Evolutionary conservation across 768 basidiomycete species (phyloP), one percentile per base, ranked within the genome.

Genomic region (Lactarius pseudohatsudake): DNA sequence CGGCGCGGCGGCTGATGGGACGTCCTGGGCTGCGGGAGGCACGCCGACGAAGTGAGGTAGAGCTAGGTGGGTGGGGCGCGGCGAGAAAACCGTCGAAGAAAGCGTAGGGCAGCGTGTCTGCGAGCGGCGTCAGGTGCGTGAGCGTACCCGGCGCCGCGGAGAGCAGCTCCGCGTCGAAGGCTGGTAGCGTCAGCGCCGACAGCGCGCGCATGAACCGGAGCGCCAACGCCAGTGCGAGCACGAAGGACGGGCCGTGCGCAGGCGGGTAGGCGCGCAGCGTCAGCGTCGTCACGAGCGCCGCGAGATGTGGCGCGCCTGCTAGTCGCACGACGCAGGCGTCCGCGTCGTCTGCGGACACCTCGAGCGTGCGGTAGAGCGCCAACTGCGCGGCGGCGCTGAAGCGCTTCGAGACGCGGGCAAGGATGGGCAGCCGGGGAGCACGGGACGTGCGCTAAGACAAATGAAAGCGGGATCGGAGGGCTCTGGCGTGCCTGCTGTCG

Each of bases 151-250:
- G 70, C 3, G 71, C 71, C n/a, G 74, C 72, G 32, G 61, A 57
- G 47, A 76, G 69, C 22, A 76, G 34, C 38, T 71, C 69, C 0
- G 72, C 32, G 56, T 74, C 72, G 65, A 75, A 75, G 1, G 64
- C 63, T 0, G 76, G 74, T 1, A 76, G 63, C 1, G 70, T 72
- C 55, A 78, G 74, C 5, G 72, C 60, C 1, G 59, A 45, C 4
- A 77, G 70, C 4, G 71, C 65, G 53, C 69, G 69, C 77, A 77
- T 78, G 59, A 74, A 74, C 57, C 70, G 72, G 58, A 77, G 72
- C 1, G 77, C 76, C 34, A 77, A 69, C 2, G 74, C 72, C 20
- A 76, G 70, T 13, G 70, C 71, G 40, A 71, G 62, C 5, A 70
- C 61, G 50, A 73, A 64, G 32, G 66, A 38, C 11, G 64, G 22